phyloP scores from a whole-genome alignment of 179 eudicot genomes.

The Silene vulgaris region DNA sequence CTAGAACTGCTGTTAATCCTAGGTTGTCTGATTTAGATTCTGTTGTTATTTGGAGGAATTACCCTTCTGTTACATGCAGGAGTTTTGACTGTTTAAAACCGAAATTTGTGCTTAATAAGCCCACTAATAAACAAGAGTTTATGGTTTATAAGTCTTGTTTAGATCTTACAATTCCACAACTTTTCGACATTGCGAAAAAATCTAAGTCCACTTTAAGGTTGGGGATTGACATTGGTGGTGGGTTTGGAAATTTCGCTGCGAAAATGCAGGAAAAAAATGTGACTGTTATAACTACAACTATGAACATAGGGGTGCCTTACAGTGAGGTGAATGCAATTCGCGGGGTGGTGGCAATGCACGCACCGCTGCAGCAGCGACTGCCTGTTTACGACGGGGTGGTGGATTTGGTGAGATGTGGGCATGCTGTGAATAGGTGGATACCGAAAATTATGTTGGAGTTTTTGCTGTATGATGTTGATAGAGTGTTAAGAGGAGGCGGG shows the following conservation, averaged over 20 bases:
- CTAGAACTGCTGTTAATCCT: constrained; percentile 35
- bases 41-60: constrained; percentile 34
- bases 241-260: constrained; percentile 70
- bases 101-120: constrained; percentile 52
- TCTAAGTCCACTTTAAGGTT: constrained; percentile 39
- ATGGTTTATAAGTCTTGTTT: constrained; percentile 46
- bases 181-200: constrained; percentile 37
- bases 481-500: constrained; percentile 83
- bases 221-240: constrained; percentile 78
- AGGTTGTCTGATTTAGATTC: constrained; percentile 44
- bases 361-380: constrained; percentile 77
- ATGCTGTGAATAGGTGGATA: constrained; percentile 82
- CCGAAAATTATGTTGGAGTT: constrained; percentile 67
- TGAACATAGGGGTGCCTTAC: constrained; percentile 73
- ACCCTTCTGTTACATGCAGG: constrained; percentile 36
- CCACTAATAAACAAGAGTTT: constrained; percentile 21
- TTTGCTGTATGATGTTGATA: constrained; percentile 71
- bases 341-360: constrained; percentile 72
- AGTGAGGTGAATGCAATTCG: constrained; percentile 63
- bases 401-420: constrained; percentile 76
- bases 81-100: constrained; percentile 58
- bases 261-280: constrained; percentile 63
- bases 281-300: constrained; percentile 64
- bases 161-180: constrained; percentile 65
- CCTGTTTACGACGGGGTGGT: constrained; percentile 75